Base-by-base conservation (phyloP, 345 rosid species). In the Boechera stricta region DNA sequence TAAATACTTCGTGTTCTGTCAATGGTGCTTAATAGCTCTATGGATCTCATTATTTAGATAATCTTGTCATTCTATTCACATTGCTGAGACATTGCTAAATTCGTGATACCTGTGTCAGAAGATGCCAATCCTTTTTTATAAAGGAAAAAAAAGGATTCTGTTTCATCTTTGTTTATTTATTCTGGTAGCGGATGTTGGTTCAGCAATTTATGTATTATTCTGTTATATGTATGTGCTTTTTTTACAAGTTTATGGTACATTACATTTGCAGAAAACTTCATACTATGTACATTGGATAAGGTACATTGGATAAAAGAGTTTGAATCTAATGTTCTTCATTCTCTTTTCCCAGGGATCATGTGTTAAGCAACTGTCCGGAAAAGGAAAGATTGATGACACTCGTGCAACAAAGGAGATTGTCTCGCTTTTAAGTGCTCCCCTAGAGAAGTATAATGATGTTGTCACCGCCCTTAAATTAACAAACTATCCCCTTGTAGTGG, bases 371-470 rank as follows among this genome's bases (percentile, higher is more conserved):
- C 87, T 95, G 38, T 79, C 93, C 15, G 77, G 85, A 35, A 84
- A 80, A 80, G 97, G 96, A 71, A 95, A 87, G 89, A 80, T 90
- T 80, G 85, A 90, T 68, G 98, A 93, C 81, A 86, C 75, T 77
- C 88, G 82, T 85, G 93, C 98, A 24, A 90, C 96, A 15, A 95
- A 93, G 83, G 98, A 93, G 86, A 87, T 91, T 75, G 96, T 95
- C 77, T 84, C 98, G 18, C 94, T 95, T 73, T 90, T 93, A 79
- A 95, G 97, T 88, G 94, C 98, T 75, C 99, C 99, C 38, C 74
- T 95, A 38, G 99, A 95, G 83, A 95, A 95, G 80, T 95, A 95
- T 69, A 95, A 93, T 78, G 91, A 91, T 79, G 86, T 95, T 80
- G 97, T 93, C 79, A 93, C 84, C 62, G 92, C 94, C 36, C 82